Percentiles rank a stretch among this genome's conserved stretches.
These are phyloP conservation scores for Plasmodium fragile DNA, from an alignment of 169 alveolate species.

Conservation along the genomic window DNA sequence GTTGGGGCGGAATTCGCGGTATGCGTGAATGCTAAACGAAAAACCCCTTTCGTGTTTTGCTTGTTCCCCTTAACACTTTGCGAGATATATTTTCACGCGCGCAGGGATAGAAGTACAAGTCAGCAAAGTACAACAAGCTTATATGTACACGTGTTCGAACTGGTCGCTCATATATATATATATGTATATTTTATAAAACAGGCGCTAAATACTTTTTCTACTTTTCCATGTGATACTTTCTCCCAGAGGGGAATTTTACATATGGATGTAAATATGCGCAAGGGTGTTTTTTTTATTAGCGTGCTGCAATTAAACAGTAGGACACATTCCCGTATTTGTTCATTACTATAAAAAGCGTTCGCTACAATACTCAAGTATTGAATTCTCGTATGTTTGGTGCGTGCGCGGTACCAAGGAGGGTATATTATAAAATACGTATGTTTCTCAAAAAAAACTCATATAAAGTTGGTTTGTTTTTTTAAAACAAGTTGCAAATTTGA, in stretches of 20 bases:
- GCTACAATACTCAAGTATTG: neutral
- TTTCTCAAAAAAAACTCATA: neutral
- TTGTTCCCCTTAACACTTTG: neutral
- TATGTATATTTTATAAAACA: neutral
- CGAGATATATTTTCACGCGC: neutral
- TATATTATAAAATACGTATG: neutral
- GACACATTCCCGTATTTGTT: neutral
- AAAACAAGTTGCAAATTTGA: neutral
- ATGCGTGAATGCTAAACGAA: neutral
- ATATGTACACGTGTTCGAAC: neutral
- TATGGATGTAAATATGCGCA: neutral
- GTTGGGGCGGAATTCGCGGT: neutral
- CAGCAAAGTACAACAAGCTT: neutral
- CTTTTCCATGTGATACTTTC: neutral
- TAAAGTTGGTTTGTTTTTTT: neutral
- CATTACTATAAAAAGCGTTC: neutral
- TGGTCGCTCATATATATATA: neutral
- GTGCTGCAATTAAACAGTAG: neutral
- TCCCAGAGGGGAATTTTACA: neutral
- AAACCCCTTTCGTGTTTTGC: neutral
- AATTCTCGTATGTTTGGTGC: neutral
- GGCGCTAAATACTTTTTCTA: neutral
- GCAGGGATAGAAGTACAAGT: neutral
- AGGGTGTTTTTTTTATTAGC: neutral
- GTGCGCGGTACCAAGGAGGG: neutral